These are phyloP conservation scores for Neurospora sublineolata DNA, from an alignment of 495 filamentous ascomycete genomes.

Conservation along the genomic window DNA sequence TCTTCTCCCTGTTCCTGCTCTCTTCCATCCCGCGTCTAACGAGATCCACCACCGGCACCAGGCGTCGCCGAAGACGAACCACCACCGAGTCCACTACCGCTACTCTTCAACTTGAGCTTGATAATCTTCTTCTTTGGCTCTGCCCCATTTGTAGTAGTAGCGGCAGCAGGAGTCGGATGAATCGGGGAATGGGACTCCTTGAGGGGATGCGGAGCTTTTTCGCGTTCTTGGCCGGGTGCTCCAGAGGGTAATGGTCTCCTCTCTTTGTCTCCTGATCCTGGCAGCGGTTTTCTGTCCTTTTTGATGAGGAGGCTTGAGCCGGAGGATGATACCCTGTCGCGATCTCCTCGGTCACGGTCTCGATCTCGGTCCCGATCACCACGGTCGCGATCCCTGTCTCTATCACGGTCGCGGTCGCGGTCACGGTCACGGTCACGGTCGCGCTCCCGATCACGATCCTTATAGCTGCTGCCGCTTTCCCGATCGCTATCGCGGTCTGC, in stretches of 20 bases:
- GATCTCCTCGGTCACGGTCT: not conserved
- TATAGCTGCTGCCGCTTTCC: not conserved
- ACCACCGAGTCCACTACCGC: not conserved
- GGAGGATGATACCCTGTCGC: not conserved
- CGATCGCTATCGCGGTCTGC: not conserved
- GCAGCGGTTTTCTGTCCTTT: not conserved
- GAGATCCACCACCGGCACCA: not conserved
- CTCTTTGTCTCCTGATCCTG: not conserved
- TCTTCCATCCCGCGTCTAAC: not conserved
- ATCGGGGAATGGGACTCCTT: not conserved
- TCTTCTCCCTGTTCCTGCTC: not conserved
- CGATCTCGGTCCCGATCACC: not conserved
- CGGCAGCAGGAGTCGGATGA: not conserved
- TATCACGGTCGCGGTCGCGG: not conserved
- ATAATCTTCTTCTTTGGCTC: conserved; percentile 15
- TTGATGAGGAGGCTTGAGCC: not conserved
- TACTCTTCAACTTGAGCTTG: conserved; percentile 28
- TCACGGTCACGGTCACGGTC: not conserved
- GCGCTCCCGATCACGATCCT: not conserved
- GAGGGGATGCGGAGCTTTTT: not conserved
- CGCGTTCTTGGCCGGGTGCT: not conserved
- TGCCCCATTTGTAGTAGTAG: not conserved
- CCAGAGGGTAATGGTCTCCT: conserved; percentile 1
- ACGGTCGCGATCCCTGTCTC: not conserved
- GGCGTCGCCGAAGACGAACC: not conserved